phyloP scores from a whole-genome alignment of 2,329 filamentous ascomycete species.

The Clarireedia monteithiana region DNA sequence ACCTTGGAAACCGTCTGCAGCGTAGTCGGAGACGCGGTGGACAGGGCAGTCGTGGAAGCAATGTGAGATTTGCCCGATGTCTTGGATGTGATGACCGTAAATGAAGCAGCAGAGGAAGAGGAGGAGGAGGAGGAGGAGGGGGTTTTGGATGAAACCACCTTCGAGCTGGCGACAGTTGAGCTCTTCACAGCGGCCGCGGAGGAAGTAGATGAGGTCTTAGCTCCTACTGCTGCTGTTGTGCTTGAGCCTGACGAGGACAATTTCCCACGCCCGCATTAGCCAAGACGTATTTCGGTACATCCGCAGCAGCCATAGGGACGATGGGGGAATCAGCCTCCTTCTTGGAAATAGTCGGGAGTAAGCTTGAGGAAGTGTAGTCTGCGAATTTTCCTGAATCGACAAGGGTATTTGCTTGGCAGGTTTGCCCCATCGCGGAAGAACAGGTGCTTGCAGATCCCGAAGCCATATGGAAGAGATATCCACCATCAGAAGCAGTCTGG shows the following conservation, averaged over 20 bases:
- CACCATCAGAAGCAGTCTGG: background rate
- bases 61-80: no score
- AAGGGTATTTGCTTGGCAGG: slow-evolving; percentile 10
- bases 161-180: no score
- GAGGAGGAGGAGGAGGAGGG: no score
- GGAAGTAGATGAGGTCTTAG: no score
- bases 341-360: background rate
- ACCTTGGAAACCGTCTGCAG: no score
- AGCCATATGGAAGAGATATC: background rate
- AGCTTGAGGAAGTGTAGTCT: background rate
- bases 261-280: slow-evolving; percentile 7
- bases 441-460: slow-evolving; percentile 3
- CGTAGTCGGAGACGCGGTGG: no score
- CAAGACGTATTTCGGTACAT: background rate
- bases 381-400: background rate
- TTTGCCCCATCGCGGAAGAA: slow-evolving; percentile 7
- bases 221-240: no score
- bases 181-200: no score
- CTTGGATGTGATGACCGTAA: no score
- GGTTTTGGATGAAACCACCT: no score
- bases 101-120: no score
- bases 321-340: background rate
- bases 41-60: no score
- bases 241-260: background rate
- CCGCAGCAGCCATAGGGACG: background rate